These are phyloP conservation scores for Plasmopara halstedii DNA, from an alignment of 352 stramenopile genomes.

Conservation along the genomic window DNA sequence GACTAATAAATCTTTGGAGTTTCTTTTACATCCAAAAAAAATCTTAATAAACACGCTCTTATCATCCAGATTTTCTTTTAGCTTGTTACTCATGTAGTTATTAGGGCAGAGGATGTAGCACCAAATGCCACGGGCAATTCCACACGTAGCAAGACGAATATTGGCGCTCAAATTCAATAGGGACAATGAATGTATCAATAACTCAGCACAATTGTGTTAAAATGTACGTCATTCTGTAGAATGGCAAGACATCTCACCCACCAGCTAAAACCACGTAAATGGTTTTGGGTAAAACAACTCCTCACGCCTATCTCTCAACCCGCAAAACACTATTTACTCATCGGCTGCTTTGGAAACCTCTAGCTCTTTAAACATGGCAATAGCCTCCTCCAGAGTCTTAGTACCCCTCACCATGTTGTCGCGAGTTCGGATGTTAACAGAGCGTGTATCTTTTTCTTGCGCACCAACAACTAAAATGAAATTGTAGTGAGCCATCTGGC, in stretches of 20 bases:
- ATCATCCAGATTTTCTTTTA: too few relatives aligned
- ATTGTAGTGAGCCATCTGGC: conserved; percentile 97
- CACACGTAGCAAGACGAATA: too few relatives aligned
- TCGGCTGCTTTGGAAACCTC: conserved; percentile 59
- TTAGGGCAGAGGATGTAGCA: too few relatives aligned
- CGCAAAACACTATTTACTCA: conserved; percentile 29
- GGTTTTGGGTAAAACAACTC: background rate
- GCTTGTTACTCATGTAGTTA: too few relatives aligned
- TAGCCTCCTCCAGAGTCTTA: conserved; percentile 92
- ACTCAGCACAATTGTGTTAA: too few relatives aligned
- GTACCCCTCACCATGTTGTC: conserved; percentile 92
- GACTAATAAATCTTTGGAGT: too few relatives aligned
- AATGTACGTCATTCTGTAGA: background rate
- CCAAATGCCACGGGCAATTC: too few relatives aligned
- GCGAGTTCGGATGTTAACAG: conserved; percentile 92
- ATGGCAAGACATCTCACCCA: background rate
- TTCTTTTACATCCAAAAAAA: too few relatives aligned
- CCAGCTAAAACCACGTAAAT: background rate
- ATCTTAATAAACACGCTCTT: too few relatives aligned
- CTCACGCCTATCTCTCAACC: background rate
- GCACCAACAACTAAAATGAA: conserved; percentile 97
- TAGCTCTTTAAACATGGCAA: conserved; percentile 88
- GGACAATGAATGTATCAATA: too few relatives aligned
- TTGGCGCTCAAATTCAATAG: too few relatives aligned
- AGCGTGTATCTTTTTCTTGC: conserved; percentile 83